A percentile compares a stretch with the other conserved stretches of the same genome.
Evolutionary conservation across 768 basidiomycete species (phyloP).

Genomic region (Holtermanniella nyarrowii): DNA sequence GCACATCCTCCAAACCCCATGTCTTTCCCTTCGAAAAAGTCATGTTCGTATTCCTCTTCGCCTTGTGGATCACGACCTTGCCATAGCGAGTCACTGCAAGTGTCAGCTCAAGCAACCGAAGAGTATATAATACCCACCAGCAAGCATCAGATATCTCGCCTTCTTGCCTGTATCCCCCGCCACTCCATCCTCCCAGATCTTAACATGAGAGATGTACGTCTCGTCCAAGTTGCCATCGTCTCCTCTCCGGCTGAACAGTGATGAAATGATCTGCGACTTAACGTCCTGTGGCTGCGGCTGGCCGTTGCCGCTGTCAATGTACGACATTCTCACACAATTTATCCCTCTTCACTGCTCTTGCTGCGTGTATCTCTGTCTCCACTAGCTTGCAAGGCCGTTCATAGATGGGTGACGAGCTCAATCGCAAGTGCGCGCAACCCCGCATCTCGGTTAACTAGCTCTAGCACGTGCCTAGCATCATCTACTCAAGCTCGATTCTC

Average conservation of each 20-base stretch:
- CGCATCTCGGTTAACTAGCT: too few species aligned
- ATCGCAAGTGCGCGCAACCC: too few species aligned
- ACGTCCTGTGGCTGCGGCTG: constrained; percentile 11
- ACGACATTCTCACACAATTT: neutral
- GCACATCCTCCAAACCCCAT: constrained; percentile 76
- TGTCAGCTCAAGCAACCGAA: neutral
- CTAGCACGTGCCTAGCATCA: too few species aligned
- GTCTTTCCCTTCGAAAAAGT: constrained; percentile 96
- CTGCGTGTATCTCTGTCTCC: too few species aligned
- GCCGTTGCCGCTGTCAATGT: neutral
- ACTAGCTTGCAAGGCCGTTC: too few species aligned
- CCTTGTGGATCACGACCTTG: constrained; percentile 66
- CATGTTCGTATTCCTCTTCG: constrained; percentile 87
- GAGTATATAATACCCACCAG: constrained; percentile 51
- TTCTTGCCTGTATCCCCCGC: constrained; percentile 58
- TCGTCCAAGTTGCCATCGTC: constrained; percentile 59
- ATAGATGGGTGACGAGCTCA: too few species aligned
- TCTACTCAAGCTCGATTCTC: constrained; percentile 50
- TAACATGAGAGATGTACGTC: constrained; percentile 74
- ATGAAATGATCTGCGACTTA: constrained; percentile 55
- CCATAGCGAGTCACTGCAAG: constrained; percentile 30
- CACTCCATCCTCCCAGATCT: constrained; percentile 82
- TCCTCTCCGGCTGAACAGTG: constrained; percentile 68
- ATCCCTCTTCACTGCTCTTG: neutral
- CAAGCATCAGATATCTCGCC: constrained; percentile 79